Evolutionary conservation across 192 early-diverging fungal species (phyloP).

Genomic region (Gonapodya sp.): DNA sequence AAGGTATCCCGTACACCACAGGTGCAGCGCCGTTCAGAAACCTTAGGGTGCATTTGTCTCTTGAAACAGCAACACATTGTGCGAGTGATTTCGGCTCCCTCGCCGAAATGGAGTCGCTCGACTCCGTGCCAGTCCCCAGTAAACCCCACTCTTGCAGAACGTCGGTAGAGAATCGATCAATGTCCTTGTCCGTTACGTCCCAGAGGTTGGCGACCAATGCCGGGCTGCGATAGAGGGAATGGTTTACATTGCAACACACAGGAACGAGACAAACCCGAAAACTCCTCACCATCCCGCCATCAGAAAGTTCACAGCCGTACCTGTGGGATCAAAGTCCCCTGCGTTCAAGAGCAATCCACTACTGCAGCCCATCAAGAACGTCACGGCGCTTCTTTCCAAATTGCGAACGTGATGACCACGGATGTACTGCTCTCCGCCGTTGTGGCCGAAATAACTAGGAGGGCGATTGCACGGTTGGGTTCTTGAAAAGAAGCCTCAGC

Average conservation of each 20-base stretch:
- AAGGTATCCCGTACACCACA: slow-evolving; percentile 86
- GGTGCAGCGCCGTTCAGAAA: slow-evolving; percentile 87
- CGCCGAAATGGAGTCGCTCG: neutral
- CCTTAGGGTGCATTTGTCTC: slow-evolving; percentile 63
- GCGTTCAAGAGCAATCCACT: slow-evolving; percentile 62
- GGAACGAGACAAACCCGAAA: slow-evolving; percentile 9
- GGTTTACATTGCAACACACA: slow-evolving; percentile 6
- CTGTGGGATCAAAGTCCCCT: slow-evolving; percentile 86
- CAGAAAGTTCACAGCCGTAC: slow-evolving; percentile 75
- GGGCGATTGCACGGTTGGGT: slow-evolving; percentile 6
- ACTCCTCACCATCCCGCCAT: slow-evolving; percentile 61
- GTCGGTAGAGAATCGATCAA: slow-evolving; percentile 74
- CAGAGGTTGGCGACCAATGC: slow-evolving; percentile 88
- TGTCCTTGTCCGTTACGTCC: slow-evolving; percentile 96
- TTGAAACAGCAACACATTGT: slow-evolving; percentile 60
- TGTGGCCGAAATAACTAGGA: slow-evolving; percentile 85
- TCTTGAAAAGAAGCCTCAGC: slow-evolving; percentile 16
- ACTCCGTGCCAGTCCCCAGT: neutral
- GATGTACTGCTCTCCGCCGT: slow-evolving; percentile 78
- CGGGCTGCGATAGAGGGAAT: slow-evolving; percentile 34
- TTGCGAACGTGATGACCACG: slow-evolving; percentile 52
- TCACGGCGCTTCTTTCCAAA: slow-evolving; percentile 59
- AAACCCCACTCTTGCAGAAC: slow-evolving; percentile 69
- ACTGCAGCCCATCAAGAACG: slow-evolving; percentile 89
- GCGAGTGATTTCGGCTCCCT: slow-evolving; percentile 44